phyloP scores from a whole-genome alignment of 129 eudicot genomes.

The Dittrichia graveolens region DNA sequence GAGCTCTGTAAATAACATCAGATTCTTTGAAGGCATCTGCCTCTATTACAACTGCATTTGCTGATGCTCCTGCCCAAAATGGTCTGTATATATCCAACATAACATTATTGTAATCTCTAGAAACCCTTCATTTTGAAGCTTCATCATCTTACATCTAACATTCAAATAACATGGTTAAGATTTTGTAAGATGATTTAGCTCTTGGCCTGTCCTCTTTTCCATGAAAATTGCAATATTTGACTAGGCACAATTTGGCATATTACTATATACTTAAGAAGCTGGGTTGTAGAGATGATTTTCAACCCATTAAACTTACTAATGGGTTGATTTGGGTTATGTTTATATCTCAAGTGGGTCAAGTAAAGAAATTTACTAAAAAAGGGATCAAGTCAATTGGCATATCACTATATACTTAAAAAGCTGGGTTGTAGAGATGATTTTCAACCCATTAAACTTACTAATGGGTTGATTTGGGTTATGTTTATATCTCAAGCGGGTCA shows the following conservation, averaged over 20 bases:
- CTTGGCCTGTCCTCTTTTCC: no score
- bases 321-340: neutral
- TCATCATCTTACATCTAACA: neutral
- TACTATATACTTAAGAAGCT: no score
- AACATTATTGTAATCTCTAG: neutral
- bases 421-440: no score
- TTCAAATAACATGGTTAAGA: constrained; percentile 7
- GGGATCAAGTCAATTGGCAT: neutral
- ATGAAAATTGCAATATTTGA: no score
- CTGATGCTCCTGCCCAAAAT: constrained; percentile 94
- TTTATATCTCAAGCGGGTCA: neutral
- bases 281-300: no score
- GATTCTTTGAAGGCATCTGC: constrained; percentile 98
- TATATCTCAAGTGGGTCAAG: neutral
- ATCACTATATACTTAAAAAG: no score
- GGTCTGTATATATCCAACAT: constrained; percentile 57
- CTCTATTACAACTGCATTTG: constrained; percentile 88
- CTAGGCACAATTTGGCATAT: no score
- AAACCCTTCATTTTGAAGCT: neutral
- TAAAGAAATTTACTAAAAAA: neutral
- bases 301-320: neutral
- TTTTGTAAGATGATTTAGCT: neutral
- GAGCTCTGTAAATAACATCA: constrained; percentile 90
- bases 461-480: neutral
- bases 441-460: neutral